Base-by-base conservation (phyloP, 2,329 filamentous ascomycete genomes). In the Hypocreales sp. region DNA sequence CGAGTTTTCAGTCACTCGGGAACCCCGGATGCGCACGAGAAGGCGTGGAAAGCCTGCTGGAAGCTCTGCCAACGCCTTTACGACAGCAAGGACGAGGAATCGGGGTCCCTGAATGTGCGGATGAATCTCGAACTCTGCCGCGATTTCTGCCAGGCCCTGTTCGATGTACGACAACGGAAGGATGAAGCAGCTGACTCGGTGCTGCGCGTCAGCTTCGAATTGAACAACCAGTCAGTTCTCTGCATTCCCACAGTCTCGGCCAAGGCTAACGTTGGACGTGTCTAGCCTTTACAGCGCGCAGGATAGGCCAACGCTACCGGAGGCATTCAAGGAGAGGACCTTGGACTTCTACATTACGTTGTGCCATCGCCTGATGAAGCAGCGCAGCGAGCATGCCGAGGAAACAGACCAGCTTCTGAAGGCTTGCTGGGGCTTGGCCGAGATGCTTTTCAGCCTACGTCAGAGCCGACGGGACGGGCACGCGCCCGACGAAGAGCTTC, bases 351-450 rank as follows among this genome's bases (percentile, higher is more conserved):
- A 94, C 44, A 79, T 93, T 39, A 92, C 87, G 0, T 53, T 95
- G 3, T 94, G 87, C 44, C 87, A 94, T 50, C 74, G 87, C 21
- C 56, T 94, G n/a, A 94, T 94, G 84, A 94, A 92, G 50, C 83
- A 93, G 50, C 71, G 81, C 31, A 79, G 71, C 28, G 77, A 81
- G 16, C 52, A 86, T 3, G 75, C 73, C 0, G 76, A 79, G 35
- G 82, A 93, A 42, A 87, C 82, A 0, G 84, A 93, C 47, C 75
- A 80, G 6, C 62, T 94, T 4, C 64, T 94, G 4, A 69, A 77
- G 30, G 81, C 84, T 14, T 93, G 86, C 46, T 94, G 87, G 87
- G 70, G 76, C 4, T 56, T 95, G 9, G 83, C 86, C 7, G 86
- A 93, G 50, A 92, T 92, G 74, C 67, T 95, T 0, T 93, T 93